Evolutionary conservation across 2,329 filamentous ascomycete species (phyloP).

Genomic region (Diaporthe longicolla): DNA sequence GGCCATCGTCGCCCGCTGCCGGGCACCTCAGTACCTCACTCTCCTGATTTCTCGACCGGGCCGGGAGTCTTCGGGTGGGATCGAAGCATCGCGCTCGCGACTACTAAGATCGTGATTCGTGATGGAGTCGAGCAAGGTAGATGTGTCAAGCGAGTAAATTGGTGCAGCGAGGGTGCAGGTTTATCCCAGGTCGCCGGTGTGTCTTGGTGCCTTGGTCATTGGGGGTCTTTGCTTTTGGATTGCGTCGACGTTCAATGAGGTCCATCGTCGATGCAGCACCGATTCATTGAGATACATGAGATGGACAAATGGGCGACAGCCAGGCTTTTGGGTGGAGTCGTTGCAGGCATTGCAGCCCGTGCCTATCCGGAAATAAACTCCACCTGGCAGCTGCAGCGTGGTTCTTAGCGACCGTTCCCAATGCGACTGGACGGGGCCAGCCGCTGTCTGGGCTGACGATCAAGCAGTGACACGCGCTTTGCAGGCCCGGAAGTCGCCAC

Average conservation of each 20-base stretch:
- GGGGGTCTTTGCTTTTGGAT: background rate
- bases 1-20: constrained; percentile 26
- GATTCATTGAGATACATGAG: background rate
- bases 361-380: background rate
- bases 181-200: background rate
- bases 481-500: constrained; percentile 40
- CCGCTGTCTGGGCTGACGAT: constrained; percentile 41
- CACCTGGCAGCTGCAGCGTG: constrained; percentile 30
- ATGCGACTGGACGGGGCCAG: constrained; percentile 39
- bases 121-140: constrained; percentile 19
- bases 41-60: constrained; percentile 33
- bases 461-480: constrained; percentile 33
- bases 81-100: constrained; percentile 22
- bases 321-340: background rate
- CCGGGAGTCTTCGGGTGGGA: constrained; percentile 31
- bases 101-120: constrained; percentile 20
- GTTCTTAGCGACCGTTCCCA: background rate
- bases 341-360: constrained; percentile 5
- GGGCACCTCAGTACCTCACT: constrained; percentile 1
- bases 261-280: constrained; percentile 15
- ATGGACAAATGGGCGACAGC: background rate
- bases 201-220: constrained; percentile 2
- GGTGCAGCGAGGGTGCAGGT: background rate
- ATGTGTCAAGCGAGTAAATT: constrained; percentile 24
- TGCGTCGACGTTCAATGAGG: constrained; percentile 2